phyloP scores from a whole-genome alignment of 306 rosid species.

The Ochetophila trinervis region DNA sequence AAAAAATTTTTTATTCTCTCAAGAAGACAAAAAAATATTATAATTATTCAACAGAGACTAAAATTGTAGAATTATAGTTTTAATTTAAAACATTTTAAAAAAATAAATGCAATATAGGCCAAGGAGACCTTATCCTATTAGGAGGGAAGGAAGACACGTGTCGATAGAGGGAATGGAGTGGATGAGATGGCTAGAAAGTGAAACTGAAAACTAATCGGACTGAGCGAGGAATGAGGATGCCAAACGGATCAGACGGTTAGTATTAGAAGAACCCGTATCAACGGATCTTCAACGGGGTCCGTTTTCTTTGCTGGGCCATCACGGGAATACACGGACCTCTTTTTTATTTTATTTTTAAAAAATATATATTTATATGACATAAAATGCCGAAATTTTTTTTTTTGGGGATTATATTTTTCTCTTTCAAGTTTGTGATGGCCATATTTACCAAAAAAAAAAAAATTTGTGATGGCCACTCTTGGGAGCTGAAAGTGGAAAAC shows the following conservation, averaged over 20 bases:
- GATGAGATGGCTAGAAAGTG: slow-evolving; percentile 3
- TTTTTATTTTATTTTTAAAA: too few relatives aligned
- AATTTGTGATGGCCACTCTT: slow-evolving; percentile 20
- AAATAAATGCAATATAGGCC: slow-evolving; percentile 9
- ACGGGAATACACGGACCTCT: not conserved
- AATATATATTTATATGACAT: too few relatives aligned
- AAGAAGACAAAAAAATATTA: not conserved
- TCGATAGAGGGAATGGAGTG: slow-evolving; percentile 37
- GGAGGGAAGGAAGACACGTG: slow-evolving; percentile 36
- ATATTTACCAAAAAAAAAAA: too few relatives aligned
- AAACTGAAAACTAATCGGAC: slow-evolving; percentile 33
- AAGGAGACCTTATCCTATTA: slow-evolving; percentile 48
- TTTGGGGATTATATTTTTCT: not conserved
- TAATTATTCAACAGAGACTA: too few relatives aligned
- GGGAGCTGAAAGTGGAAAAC: slow-evolving; percentile 33
- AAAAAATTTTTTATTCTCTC: not conserved
- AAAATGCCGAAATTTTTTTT: not conserved
- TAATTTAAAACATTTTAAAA: too few relatives aligned
- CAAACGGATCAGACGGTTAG: too few relatives aligned
- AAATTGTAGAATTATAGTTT: too few relatives aligned
- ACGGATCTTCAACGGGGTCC: not conserved
- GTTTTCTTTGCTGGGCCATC: not conserved
- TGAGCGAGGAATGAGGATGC: not conserved
- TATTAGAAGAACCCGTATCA: not conserved
- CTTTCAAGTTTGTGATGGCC: too few relatives aligned